Evolutionary conservation across 2,329 filamentous ascomycete genomes (phyloP).

Genomic region (Mollisia scopiformis): DNA sequence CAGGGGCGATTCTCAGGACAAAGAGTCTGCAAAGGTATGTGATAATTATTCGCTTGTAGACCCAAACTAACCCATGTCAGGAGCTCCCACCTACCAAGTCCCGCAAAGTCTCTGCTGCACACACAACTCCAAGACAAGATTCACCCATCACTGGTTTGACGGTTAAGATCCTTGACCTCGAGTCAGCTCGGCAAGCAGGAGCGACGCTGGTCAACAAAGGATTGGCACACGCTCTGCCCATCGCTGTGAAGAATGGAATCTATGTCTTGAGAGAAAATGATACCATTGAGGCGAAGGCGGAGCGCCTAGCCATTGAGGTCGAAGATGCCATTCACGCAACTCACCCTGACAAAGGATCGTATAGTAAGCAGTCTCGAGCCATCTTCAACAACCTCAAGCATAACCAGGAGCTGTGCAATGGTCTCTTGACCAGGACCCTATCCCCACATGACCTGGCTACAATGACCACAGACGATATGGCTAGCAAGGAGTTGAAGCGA

Average conservation of each 20-base stretch:
- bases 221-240: slow-evolving; percentile 66
- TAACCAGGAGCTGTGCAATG: slow-evolving; percentile 77
- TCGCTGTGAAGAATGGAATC: slow-evolving; percentile 66
- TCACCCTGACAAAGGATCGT: slow-evolving; percentile 55
- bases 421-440: slow-evolving; percentile 73
- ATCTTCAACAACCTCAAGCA: slow-evolving; percentile 87
- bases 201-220: slow-evolving; percentile 73
- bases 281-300: slow-evolving; percentile 65
- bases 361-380: slow-evolving; percentile 68
- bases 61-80: slow-evolving; percentile 33
- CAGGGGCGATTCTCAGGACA: slow-evolving; percentile 58
- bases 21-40: slow-evolving; percentile 50
- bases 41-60: not conserved
- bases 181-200: slow-evolving; percentile 65
- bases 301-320: slow-evolving; percentile 75
- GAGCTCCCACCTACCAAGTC: slow-evolving; percentile 48
- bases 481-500: slow-evolving; percentile 83
- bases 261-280: slow-evolving; percentile 66
- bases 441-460: slow-evolving; percentile 77
- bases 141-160: slow-evolving; percentile 50
- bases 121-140: slow-evolving; percentile 35
- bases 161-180: slow-evolving; percentile 56
- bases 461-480: slow-evolving; percentile 90
- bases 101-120: slow-evolving; percentile 59
- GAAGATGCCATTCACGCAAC: slow-evolving; percentile 70